Conservation (phyloP, 1,284 basidiomycete species). For the Coriolopsis trogii region DNA sequence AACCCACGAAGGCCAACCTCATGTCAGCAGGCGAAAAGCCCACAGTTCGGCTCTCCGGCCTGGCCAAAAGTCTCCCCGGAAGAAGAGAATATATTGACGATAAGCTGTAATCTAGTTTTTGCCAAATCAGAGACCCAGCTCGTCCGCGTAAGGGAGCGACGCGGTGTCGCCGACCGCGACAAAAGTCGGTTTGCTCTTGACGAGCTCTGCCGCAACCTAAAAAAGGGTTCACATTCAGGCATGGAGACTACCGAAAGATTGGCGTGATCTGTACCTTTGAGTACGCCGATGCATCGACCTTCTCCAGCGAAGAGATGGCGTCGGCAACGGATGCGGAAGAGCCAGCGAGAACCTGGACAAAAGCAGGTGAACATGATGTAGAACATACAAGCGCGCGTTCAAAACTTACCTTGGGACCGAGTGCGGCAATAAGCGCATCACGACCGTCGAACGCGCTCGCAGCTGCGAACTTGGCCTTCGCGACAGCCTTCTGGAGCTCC, state of each 20-base stretch:
- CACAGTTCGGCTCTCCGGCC: no score
- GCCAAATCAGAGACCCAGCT: conserved; percentile 64
- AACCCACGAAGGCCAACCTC: no score
- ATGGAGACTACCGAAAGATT: background rate
- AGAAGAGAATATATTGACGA: conserved; percentile 21
- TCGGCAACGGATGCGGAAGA: conserved; percentile 54
- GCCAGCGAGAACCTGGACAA: conserved; percentile 59
- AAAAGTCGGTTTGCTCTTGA: conserved; percentile 80
- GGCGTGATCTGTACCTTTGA: conserved; percentile 51
- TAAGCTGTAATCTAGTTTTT: conserved; percentile 28
- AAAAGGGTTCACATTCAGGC: background rate
- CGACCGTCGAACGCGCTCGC: conserved; percentile 72
- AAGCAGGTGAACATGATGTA: background rate
- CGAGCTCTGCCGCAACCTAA: conserved; percentile 40
- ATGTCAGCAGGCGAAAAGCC: no score
- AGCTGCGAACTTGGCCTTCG: conserved; percentile 85
- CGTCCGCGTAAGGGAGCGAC: conserved; percentile 82
- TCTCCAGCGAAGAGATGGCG: conserved; percentile 62
- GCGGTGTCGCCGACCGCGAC: conserved; percentile 83
- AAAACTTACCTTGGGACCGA: conserved; percentile 66
- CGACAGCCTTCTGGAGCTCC: conserved; percentile 78
- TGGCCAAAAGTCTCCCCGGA: background rate
- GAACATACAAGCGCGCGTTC: background rate
- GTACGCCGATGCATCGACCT: conserved; percentile 59
- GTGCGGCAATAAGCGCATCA: conserved; percentile 64